Evolutionary conservation across 805 yeast genomes (phyloP).

Genomic region (Myxozyma vanderwaltii): DNA sequence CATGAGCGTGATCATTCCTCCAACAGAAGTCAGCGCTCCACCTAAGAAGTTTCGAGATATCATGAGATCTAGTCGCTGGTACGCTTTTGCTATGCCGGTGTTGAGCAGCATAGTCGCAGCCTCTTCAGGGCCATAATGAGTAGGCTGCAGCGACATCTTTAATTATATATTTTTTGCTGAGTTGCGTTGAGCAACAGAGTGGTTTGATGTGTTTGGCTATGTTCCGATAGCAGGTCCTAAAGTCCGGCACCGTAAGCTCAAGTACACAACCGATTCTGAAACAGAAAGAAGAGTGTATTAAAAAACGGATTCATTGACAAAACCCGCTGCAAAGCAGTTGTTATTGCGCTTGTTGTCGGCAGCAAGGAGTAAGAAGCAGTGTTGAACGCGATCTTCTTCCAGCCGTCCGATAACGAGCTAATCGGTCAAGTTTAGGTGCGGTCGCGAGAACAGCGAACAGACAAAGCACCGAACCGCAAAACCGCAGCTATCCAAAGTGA

Average conservation of each 20-base stretch:
- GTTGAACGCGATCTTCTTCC: not conserved
- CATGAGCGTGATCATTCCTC: constrained; percentile 32
- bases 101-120: constrained; percentile 27
- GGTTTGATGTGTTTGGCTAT: not conserved
- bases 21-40: constrained; percentile 33
- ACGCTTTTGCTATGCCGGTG: constrained; percentile 28
- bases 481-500: no score
- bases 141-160: constrained; percentile 12
- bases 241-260: not conserved
- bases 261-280: not conserved
- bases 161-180: not conserved
- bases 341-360: not conserved
- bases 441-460: no score
- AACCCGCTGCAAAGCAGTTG: not conserved
- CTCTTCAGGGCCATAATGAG: constrained; percentile 29
- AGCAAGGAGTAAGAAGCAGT: not conserved
- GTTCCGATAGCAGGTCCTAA: not conserved
- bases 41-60: constrained; percentile 31
- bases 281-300: not conserved
- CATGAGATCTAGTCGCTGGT: constrained; percentile 29
- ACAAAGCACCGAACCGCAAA: no score
- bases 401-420: not conserved
- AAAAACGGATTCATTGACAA: constrained; percentile 1
- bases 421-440: not conserved
- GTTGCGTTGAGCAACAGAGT: constrained; percentile 10